Evolutionary conservation across 495 filamentous ascomycete species (phyloP).

Genomic region (Glutinoglossum americanum): DNA sequence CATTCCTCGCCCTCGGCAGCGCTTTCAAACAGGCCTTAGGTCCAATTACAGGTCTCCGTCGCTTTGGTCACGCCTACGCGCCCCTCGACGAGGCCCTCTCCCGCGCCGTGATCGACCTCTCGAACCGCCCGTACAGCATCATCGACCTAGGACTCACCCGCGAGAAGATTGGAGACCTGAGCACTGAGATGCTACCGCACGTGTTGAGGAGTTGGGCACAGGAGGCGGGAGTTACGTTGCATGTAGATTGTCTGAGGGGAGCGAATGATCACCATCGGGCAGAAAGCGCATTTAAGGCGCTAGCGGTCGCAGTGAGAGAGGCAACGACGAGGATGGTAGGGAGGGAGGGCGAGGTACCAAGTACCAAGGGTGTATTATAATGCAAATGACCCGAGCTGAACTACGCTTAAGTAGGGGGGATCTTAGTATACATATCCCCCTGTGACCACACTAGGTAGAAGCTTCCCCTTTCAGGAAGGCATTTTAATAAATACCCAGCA

Average conservation of each 20-base stretch:
- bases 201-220: slow-evolving; percentile 85
- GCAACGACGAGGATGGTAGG: slow-evolving; percentile 55
- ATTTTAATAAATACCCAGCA: too few relatives aligned
- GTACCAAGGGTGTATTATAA: slow-evolving; percentile 70
- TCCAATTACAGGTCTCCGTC: slow-evolving; percentile 41
- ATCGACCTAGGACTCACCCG: slow-evolving; percentile 60
- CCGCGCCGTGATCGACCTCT: slow-evolving; percentile 84
- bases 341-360: slow-evolving; percentile 74
- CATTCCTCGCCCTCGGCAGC: slow-evolving; percentile 68
- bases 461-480: too few relatives aligned
- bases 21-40: slow-evolving; percentile 66
- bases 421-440: too few relatives aligned
- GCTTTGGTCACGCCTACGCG: slow-evolving; percentile 77
- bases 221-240: slow-evolving; percentile 73
- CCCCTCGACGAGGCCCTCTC: slow-evolving; percentile 91
- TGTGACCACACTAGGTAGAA: too few relatives aligned
- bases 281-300: slow-evolving; percentile 92
- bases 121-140: slow-evolving; percentile 68
- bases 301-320: slow-evolving; percentile 61
- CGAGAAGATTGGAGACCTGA: slow-evolving; percentile 83
- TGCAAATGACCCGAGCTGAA: slow-evolving; percentile 5
- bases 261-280: slow-evolving; percentile 92
- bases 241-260: slow-evolving; percentile 73
- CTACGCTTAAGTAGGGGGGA: neutral
- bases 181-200: slow-evolving; percentile 93